A percentile compares a stretch with the other conserved stretches of the same genome.
Conservation (phyloP, 352 stramenopile genomes). For the Elongisporangium anandrum region DNA sequence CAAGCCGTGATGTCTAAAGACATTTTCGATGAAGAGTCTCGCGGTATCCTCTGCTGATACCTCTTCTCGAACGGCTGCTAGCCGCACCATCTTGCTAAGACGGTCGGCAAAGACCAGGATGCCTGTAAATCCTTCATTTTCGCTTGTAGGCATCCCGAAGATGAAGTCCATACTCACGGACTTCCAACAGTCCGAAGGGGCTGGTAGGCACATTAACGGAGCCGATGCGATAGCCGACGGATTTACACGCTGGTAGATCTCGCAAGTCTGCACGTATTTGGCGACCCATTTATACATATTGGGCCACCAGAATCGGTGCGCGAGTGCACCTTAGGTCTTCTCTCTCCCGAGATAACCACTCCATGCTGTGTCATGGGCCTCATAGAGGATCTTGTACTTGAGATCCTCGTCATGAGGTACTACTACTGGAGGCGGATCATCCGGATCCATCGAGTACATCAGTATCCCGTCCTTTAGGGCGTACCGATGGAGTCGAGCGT, state of each 20-base stretch:
- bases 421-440: constrained; percentile 5
- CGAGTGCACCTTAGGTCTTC: no score
- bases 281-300: constrained; percentile 21
- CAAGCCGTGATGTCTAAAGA: constrained; percentile 17
- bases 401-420: no score
- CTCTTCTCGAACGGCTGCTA: not conserved
- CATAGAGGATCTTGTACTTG: no score
- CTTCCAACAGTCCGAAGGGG: constrained; percentile 8
- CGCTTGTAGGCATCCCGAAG: no score
- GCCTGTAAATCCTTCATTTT: no score
- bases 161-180: no score
- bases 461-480: constrained; percentile 1
- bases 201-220: constrained; percentile 5
- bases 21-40: constrained; percentile 18
- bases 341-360: constrained; percentile 18
- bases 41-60: constrained; percentile 15
- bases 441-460: constrained; percentile 2
- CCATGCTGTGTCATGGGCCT: constrained; percentile 14
- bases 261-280: constrained; percentile 9
- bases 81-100: constrained; percentile 26
- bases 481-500: not conserved
- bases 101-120: no score
- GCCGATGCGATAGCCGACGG: not conserved
- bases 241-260: constrained; percentile 19
- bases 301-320: constrained; percentile 14